Percentiles rank a stretch among this genome's conserved stretches.
Evolutionary conservation across 345 rosid genomes (phyloP).

Genomic region (Geranium brycei): DNA sequence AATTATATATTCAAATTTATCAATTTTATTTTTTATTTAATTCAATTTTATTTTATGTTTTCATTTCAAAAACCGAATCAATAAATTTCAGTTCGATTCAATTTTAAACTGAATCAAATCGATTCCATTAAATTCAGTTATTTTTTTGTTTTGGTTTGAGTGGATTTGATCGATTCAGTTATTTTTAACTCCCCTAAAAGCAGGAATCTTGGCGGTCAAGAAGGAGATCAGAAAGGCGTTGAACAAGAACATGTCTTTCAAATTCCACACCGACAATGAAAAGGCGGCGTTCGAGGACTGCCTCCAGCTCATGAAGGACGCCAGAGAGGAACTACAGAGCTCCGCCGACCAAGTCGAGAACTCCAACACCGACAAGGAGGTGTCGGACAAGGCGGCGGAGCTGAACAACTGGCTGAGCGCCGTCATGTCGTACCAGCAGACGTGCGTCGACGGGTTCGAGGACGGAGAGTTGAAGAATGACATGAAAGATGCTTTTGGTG

Average conservation of each 20-base stretch:
- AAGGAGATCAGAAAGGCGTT: slow-evolving; percentile 30
- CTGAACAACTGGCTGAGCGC: slow-evolving; percentile 70
- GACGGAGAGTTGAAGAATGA: slow-evolving; percentile 47
- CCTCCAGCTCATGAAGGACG: slow-evolving; percentile 32
- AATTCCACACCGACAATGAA: slow-evolving; percentile 28
- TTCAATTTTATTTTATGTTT: no score
- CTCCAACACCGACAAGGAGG: slow-evolving; percentile 13
- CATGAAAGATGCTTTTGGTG: slow-evolving; percentile 29
- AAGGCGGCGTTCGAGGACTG: slow-evolving; percentile 58
- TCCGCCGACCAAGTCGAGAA: slow-evolving; percentile 17
- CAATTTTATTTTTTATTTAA: no score
- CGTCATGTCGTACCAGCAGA: slow-evolving; percentile 60
- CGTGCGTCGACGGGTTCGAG: slow-evolving; percentile 72
- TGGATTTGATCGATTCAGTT: no score
- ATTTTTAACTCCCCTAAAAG: no score
- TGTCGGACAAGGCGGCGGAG: slow-evolving; percentile 19
- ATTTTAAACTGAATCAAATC: no score
- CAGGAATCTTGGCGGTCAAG: slow-evolving; percentile 31
- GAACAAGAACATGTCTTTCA: slow-evolving; percentile 16
- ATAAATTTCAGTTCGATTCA: no score
- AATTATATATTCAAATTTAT: no score
- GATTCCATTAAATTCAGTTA: no score
- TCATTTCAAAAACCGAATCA: no score
- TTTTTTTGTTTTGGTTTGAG: no score
- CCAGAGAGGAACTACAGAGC: slow-evolving; percentile 36